phyloP scores from a whole-genome alignment of 2,329 filamentous ascomycete species.

The Trichoderma simmonsii region DNA sequence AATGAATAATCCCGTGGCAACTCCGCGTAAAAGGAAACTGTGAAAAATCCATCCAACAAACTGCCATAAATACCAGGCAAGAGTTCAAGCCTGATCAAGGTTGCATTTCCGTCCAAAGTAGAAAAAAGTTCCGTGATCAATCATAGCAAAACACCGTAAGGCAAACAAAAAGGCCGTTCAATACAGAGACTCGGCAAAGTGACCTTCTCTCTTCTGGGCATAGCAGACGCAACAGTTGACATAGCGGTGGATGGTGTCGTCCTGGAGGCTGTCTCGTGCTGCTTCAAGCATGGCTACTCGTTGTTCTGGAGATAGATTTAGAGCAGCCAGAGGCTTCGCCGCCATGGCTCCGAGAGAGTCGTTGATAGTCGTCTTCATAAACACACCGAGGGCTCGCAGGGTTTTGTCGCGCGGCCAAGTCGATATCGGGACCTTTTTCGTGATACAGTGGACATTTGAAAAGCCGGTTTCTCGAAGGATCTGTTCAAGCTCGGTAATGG shows the following conservation, averaged over 20 bases:
- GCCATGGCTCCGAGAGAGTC: conserved; percentile 43
- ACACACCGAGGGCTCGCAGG: conserved; percentile 41
- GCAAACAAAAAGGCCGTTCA: background rate
- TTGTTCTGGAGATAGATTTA: conserved; percentile 35
- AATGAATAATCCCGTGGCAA: background rate
- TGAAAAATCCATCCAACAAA: background rate
- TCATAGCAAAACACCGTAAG: background rate
- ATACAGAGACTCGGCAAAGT: conserved; percentile 2
- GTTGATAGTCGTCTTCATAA: conserved; percentile 42
- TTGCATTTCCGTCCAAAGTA: background rate
- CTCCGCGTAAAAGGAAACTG: background rate
- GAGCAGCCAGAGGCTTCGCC: conserved; percentile 39
- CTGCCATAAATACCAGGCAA: background rate
- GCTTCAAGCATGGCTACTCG: conserved; percentile 33
- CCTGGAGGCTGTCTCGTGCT: conserved; percentile 34
- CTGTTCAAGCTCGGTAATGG: conserved; percentile 32
- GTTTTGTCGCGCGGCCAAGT: conserved; percentile 42
- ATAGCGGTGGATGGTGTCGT: conserved; percentile 40
- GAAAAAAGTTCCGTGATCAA: background rate
- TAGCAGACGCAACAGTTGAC: conserved; percentile 42
- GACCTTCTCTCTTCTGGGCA: conserved; percentile 38
- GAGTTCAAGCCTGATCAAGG: background rate
- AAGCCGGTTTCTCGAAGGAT: conserved; percentile 43
- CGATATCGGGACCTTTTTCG: conserved; percentile 46
- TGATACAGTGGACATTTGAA: conserved; percentile 40